Evolutionary conservation across 2,329 filamentous ascomycete species (phyloP), one percentile per base, ranked within the genome.

Genomic region (Colletotrichum tanaceti): DNA sequence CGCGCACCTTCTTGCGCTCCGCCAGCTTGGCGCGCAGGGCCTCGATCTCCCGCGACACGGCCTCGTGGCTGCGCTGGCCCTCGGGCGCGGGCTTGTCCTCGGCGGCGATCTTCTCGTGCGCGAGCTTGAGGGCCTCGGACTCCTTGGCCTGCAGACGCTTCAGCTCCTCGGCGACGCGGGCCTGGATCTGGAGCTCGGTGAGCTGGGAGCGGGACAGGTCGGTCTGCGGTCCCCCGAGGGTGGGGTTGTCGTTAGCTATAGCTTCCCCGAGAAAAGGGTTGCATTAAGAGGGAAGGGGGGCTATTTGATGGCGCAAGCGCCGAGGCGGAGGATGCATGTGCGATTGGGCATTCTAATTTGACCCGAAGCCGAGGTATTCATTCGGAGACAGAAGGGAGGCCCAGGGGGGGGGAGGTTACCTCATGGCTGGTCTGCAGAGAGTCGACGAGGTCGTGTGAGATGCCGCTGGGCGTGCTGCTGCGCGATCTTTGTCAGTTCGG

Each of bases 161-260:
- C 73, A 98, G 93, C 82, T 98, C 94, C 75, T 89, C 86, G 75
- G 91, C 89, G 70, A 98, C 93, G 80, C 95, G 94, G 77, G 89
- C 84, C 84, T 98, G 94, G 79, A 97, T 90, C 75, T 95, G 91
- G 72, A 96, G 89, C 83, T 98, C 95, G 79, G 93, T 84, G 76
- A 90, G 85, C 82, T 93, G 93, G 75, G 91, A 87, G 78, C 95
- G 94, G 72, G 93, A 94, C 69, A 90, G 89, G 83, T 98, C 94
- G 81, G 92, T 95, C 95, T 98, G 78, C 22, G 20, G 43, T 16
- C 46, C 71, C 71, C 28, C 28, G 28, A 10, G 74, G 2, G 39
- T 18, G 49, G 49, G 28, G 41, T 7, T 22, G 35, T 28, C n/a
- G 50, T 16, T 20, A 10, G 54, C 65, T 20, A 32, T 32, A 68